These are phyloP conservation scores for Aspergillus neoniger DNA, from an alignment of 2,329 filamentous ascomycete species.

Conservation along the genomic window DNA sequence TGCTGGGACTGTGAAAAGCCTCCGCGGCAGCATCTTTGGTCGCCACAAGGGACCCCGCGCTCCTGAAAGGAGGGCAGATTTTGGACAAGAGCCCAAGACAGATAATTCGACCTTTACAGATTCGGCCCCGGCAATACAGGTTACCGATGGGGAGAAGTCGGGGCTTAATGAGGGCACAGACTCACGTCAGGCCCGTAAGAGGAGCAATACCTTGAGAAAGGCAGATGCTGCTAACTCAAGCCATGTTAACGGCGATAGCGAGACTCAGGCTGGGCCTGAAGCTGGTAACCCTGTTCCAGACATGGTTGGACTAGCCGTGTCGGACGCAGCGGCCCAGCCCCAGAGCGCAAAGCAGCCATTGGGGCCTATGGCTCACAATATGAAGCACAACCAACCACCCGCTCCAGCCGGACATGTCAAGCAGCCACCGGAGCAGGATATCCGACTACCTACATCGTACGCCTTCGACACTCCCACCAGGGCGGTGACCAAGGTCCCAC, in stretches of 20 bases:
- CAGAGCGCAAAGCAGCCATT: slow-evolving; percentile 36
- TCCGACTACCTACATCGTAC: slow-evolving; percentile 38
- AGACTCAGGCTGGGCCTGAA: slow-evolving; percentile 6
- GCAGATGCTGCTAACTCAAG: slow-evolving; percentile 27
- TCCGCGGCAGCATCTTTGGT: slow-evolving; percentile 78
- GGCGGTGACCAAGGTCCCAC: slow-evolving; percentile 52
- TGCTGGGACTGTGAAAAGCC: slow-evolving; percentile 68
- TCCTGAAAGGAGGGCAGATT: slow-evolving; percentile 49
- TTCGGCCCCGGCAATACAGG: slow-evolving; percentile 72
- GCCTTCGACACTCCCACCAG: slow-evolving; percentile 44
- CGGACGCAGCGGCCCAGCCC: slow-evolving; percentile 24
- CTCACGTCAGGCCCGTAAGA: slow-evolving; percentile 38
- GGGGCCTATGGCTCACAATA: slow-evolving; percentile 40
- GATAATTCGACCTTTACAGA: slow-evolving; percentile 26
- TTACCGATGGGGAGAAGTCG: slow-evolving; percentile 63
- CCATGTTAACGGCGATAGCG: slow-evolving; percentile 26
- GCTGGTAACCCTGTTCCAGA: slow-evolving; percentile 14
- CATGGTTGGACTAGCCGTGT: slow-evolving; percentile 33
- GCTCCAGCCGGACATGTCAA: slow-evolving; percentile 41
- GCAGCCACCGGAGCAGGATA: slow-evolving; percentile 47
- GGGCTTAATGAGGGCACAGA: slow-evolving; percentile 34
- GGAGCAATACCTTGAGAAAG: slow-evolving; percentile 35
- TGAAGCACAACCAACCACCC: slow-evolving; percentile 37
- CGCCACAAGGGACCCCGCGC: slow-evolving; percentile 52
- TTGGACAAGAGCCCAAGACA: slow-evolving; percentile 29